phyloP scores from a whole-genome alignment of 257 asterid genomes.

The Nyctanthes arbortristis region DNA sequence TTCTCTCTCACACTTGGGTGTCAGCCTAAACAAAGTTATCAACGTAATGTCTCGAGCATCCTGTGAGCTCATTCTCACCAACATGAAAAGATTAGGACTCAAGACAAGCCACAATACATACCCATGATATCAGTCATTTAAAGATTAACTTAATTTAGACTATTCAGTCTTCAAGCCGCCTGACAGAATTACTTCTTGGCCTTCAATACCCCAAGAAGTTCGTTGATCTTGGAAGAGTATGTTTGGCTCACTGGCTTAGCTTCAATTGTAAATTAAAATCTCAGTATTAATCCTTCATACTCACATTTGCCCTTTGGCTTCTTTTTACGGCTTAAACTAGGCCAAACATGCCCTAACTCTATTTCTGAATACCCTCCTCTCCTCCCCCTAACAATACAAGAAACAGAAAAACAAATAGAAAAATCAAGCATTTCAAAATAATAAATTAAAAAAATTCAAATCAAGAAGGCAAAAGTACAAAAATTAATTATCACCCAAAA shows the following conservation, averaged over 20 bases:
- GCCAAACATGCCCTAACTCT: background rate
- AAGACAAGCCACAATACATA: background rate
- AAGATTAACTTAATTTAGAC: background rate
- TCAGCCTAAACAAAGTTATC: background rate
- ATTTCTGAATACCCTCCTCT: too few relatives aligned
- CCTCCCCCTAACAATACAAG: background rate
- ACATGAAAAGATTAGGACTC: background rate
- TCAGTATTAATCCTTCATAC: background rate
- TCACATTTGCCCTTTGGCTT: background rate
- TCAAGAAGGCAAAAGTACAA: background rate
- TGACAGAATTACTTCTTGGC: background rate
- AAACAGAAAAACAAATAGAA: background rate
- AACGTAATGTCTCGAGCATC: background rate
- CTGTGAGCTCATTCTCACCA: background rate
- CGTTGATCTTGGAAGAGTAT: background rate
- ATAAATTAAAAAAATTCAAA: too few relatives aligned
- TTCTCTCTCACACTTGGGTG: background rate
- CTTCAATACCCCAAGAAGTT: background rate
- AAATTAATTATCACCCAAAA: background rate
- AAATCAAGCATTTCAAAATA: too few relatives aligned
- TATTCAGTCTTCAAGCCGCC: background rate
- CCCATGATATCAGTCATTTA: background rate
- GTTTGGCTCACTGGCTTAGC: constrained; percentile 1
- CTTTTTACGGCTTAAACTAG: background rate
- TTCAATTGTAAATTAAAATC: background rate